A percentile compares a stretch with the other conserved stretches of the same genome.
Conservation (phyloP, 164 flowering plant genomes). For the grape (Vitis vinifera) region DNA sequence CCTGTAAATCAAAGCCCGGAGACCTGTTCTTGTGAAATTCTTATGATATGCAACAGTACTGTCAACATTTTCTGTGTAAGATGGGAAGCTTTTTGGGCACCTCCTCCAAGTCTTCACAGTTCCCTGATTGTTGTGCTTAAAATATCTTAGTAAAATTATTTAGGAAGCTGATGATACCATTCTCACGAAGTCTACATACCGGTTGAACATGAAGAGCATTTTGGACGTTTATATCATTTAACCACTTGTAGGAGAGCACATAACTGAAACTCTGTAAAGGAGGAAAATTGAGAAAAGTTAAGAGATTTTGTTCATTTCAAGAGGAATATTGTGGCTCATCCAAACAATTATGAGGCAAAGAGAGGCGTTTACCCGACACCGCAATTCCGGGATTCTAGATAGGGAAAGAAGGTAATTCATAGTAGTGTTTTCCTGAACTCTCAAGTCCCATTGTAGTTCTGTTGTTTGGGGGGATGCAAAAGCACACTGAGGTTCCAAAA, state of each 20-base stretch:
- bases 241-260: conserved; percentile 22
- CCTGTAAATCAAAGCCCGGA: conserved; percentile 21
- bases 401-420: conserved; percentile 4
- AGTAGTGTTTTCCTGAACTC: conserved; percentile 5
- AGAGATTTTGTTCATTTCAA: no score
- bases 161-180: no score
- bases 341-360: no score
- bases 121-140: conserved; percentile 3
- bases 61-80: conserved; percentile 7
- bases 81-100: conserved; percentile 14
- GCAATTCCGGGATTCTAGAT: conserved; percentile 11
- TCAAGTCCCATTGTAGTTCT: conserved; percentile 9
- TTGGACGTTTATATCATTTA: conserved; percentile 19
- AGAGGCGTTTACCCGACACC: no score
- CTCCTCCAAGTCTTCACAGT: conserved; percentile 14
- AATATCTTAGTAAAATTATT: no score
- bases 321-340: no score
- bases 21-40: conserved; percentile 19
- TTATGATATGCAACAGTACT: conserved; percentile 7
- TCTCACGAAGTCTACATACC: background rate
- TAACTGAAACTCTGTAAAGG: conserved; percentile 12
- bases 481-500: conserved; percentile 31
- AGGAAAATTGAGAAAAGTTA: background rate
- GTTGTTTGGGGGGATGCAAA: conserved; percentile 6
- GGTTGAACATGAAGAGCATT: conserved; percentile 11